Conservation (phyloP, 257 asterid genomes). For the Eustoma russellianum region DNA sequence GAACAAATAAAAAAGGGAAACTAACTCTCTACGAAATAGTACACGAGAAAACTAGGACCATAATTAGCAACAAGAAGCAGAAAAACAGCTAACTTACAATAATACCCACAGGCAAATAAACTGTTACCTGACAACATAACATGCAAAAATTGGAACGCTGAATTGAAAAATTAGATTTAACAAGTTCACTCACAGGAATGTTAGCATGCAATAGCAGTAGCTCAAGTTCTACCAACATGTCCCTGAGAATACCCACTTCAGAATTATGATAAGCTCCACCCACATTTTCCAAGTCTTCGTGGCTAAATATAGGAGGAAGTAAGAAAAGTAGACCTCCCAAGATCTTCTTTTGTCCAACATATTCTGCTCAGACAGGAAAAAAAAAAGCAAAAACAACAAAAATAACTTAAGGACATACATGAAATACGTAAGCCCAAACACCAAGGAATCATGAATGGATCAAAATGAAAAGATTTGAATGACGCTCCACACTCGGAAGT, state of each 20-base stretch:
- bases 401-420: not conserved
- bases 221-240: constrained; percentile 53
- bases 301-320: constrained; percentile 62
- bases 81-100: no score
- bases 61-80: no score
- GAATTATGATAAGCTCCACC: constrained; percentile 32
- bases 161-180: constrained; percentile 1
- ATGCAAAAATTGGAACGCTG: no score
- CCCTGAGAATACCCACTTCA: constrained; percentile 27
- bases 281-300: constrained; percentile 29
- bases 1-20: no score
- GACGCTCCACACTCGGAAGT: no score
- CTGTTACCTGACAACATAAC: no score
- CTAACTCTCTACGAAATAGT: no score
- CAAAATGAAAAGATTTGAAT: not conserved
- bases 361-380: constrained; percentile 48
- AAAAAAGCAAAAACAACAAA: not conserved
- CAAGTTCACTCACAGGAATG: constrained; percentile 63
- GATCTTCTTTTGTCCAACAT: constrained; percentile 63
- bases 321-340: constrained; percentile 81
- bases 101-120: no score
- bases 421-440: not conserved
- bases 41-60: no score
- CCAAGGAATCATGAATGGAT: not conserved
- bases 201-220: constrained; percentile 58